A percentile compares a stretch with the other conserved stretches of the same genome.
phyloP scores from a whole-genome alignment of 2,329 filamentous ascomycete genomes.

The Trichoderma sp. region DNA sequence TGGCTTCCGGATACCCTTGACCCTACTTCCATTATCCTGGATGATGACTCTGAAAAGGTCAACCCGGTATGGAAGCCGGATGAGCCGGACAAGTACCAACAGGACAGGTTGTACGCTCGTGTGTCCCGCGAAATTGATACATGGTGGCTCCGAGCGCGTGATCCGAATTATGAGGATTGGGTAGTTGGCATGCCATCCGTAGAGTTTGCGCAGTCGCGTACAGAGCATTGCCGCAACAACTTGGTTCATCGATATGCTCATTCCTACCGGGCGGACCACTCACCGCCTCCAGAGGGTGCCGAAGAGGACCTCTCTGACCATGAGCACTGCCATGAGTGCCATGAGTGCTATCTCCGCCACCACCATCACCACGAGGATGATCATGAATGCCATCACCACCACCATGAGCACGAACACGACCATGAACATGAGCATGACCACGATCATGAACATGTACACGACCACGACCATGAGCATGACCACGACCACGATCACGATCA shows the following conservation, averaged over 20 bases:
- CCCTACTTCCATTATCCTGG: constrained; percentile 34
- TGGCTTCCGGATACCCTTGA: constrained; percentile 49
- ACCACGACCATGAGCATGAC: constrained; percentile 38
- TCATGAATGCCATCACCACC: constrained; percentile 44
- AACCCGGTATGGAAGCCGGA: constrained; percentile 54
- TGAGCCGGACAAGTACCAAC: constrained; percentile 57
- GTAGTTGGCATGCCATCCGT: constrained; percentile 61
- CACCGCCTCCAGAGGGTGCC: constrained; percentile 36
- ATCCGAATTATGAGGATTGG: constrained; percentile 62
- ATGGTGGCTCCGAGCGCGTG: constrained; percentile 64
- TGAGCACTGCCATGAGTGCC: constrained; percentile 40
- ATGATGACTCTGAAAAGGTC: constrained; percentile 45
- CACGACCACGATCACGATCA: constrained; percentile 34
- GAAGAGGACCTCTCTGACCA: constrained; percentile 44
- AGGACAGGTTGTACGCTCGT: constrained; percentile 59
- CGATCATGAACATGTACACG: constrained; percentile 39
- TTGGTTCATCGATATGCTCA: constrained; percentile 57
- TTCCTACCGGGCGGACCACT: constrained; percentile 46
- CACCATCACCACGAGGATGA: constrained; percentile 48
- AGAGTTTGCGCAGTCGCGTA: constrained; percentile 58
- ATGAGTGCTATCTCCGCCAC: constrained; percentile 32
- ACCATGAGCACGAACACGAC: constrained; percentile 37
- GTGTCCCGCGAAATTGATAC: constrained; percentile 66
- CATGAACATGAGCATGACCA: constrained; percentile 27
- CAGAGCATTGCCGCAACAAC: constrained; percentile 60